phyloP scores from a whole-genome alignment of 306 rosid genomes.

The Chamaecrista fasciculata region DNA sequence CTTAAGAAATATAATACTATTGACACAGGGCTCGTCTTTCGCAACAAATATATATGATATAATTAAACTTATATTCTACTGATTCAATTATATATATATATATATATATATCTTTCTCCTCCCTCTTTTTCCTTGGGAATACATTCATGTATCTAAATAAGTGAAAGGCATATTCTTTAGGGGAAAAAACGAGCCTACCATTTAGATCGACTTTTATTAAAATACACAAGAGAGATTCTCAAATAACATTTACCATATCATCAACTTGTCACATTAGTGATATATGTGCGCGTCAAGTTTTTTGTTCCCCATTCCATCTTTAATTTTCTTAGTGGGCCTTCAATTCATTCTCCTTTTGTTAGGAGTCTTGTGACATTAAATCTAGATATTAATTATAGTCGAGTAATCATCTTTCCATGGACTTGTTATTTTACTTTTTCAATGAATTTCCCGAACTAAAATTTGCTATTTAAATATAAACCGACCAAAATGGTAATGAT shows the following conservation, averaged over 20 bases:
- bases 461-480: background rate
- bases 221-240: conserved; percentile 4
- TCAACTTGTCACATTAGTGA: background rate
- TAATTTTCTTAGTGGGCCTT: background rate
- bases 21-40: conserved; percentile 4
- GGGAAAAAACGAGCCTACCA: background rate
- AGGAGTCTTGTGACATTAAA: no score
- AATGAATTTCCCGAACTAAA: background rate
- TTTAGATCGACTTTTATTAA: background rate
- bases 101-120: background rate
- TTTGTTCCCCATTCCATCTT: background rate
- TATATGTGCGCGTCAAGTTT: background rate
- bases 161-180: background rate
- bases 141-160: background rate
- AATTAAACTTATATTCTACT: background rate
- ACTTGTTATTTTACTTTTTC: background rate
- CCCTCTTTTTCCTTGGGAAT: background rate
- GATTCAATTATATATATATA: background rate
- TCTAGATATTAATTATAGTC: no score
- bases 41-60: background rate
- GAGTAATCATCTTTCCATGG: background rate
- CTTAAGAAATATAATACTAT: background rate
- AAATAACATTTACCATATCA: background rate
- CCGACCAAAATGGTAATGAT: background rate
- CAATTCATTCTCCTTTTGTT: background rate